A percentile compares a stretch with the other conserved stretches of the same genome.
Evolutionary conservation across 352 stramenopile species (phyloP).

Genomic region (Globisporangium okanoganense): DNA sequence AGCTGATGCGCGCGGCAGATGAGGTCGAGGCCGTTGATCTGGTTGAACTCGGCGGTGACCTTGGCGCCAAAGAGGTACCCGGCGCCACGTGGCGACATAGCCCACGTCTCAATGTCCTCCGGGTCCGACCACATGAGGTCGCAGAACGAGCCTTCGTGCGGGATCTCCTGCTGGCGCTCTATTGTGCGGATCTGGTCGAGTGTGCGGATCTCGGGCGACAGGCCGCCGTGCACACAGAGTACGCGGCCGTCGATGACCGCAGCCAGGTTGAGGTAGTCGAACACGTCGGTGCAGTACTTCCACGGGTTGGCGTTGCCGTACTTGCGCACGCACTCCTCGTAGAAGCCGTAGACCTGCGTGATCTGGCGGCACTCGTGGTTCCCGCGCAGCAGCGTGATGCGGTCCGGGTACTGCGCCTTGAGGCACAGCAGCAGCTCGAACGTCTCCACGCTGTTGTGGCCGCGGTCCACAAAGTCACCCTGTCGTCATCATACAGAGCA

Average conservation of each 20-base stretch:
- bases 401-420: constrained; percentile 84
- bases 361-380: constrained; percentile 95
- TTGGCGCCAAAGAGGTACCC: constrained; percentile 88
- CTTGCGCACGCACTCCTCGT: constrained; percentile 96
- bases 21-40: constrained; percentile 88
- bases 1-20: constrained; percentile 89
- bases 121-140: constrained; percentile 99
- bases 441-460: constrained; percentile 89
- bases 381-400: constrained; percentile 84
- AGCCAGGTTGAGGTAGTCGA: constrained; percentile 95
- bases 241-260: constrained; percentile 92
- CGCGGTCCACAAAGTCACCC: constrained; percentile 89
- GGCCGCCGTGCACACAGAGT: constrained; percentile 93
- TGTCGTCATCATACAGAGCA: constrained; percentile 19
- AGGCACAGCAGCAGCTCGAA: constrained; percentile 87
- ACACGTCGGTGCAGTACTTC: constrained; percentile 96
- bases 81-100: constrained; percentile 84
- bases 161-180: constrained; percentile 95
- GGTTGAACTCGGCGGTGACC: constrained; percentile 88
- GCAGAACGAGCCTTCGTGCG: constrained; percentile 94
- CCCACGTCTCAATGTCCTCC: constrained; percentile 92
- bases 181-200: constrained; percentile 96
- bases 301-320: constrained; percentile 96
- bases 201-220: constrained; percentile 93
- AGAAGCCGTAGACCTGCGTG: constrained; percentile 97